Conservation (phyloP, 768 basidiomycete species). For the Auricularia heimuer region DNA sequence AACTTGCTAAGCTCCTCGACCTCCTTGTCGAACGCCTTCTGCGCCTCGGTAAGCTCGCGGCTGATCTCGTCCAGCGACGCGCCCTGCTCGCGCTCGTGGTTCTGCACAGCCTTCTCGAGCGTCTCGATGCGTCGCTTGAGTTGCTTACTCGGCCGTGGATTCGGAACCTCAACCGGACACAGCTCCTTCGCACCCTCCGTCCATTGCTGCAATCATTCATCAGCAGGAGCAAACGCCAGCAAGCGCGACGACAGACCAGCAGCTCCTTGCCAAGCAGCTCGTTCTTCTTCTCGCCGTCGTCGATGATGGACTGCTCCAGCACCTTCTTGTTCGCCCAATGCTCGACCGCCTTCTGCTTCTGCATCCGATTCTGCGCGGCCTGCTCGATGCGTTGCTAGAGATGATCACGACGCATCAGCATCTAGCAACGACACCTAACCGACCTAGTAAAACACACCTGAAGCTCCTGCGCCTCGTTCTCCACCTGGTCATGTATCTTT, state of each 20-base stretch:
- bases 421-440: slow-evolving; percentile 1
- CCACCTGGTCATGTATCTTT: slow-evolving; percentile 33
- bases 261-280: slow-evolving; percentile 54
- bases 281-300: slow-evolving; percentile 36
- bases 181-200: slow-evolving; percentile 51
- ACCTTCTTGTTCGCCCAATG: slow-evolving; percentile 35
- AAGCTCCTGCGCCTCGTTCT: slow-evolving; percentile 31
- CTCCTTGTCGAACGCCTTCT: slow-evolving; percentile 47
- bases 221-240: neutral
- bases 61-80: slow-evolving; percentile 71
- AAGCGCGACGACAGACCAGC: slow-evolving; percentile 29
- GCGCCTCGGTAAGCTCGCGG: slow-evolving; percentile 55
- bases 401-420: slow-evolving; percentile 1
- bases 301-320: slow-evolving; percentile 24
- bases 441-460: slow-evolving; percentile 30
- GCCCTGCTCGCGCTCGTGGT: slow-evolving; percentile 65
- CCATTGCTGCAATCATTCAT: slow-evolving; percentile 41
- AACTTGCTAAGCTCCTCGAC: slow-evolving; percentile 56
- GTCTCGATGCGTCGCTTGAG: slow-evolving; percentile 54
- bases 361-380: slow-evolving; percentile 39
- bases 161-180: slow-evolving; percentile 39
- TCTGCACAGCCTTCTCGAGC: slow-evolving; percentile 52
- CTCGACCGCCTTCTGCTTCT: slow-evolving; percentile 37
- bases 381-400: slow-evolving; percentile 39
- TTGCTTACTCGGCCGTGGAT: neutral